These are phyloP conservation scores for Aspergillus sp. DNA, from an alignment of 2,329 filamentous ascomycete species.

Conservation along the genomic window DNA sequence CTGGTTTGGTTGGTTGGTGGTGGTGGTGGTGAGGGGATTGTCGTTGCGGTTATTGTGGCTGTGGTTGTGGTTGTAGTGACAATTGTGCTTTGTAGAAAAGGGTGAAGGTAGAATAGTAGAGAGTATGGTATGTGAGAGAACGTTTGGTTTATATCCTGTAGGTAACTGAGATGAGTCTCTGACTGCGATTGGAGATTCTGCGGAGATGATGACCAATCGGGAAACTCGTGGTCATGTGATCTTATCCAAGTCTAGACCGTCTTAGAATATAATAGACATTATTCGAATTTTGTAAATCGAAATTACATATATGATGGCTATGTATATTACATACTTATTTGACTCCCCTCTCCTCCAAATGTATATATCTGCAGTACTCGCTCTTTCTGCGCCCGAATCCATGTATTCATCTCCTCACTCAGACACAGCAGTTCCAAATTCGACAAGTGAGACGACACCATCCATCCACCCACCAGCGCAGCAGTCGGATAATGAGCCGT, in stretches of 20 bases:
- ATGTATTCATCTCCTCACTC: constrained; percentile 21
- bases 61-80: background rate
- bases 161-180: background rate
- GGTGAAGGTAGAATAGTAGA: background rate
- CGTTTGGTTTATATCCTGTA: background rate
- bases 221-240: constrained; percentile 1
- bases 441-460: constrained; percentile 21
- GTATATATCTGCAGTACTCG: constrained; percentile 30
- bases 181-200: background rate
- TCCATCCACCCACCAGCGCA: constrained; percentile 31
- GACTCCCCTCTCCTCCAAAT: background rate
- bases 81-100: background rate
- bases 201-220: constrained; percentile 8
- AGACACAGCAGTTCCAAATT: constrained; percentile 26
- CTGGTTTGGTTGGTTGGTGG: background rate
- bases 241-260: no score
- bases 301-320: background rate
- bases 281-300: no score
- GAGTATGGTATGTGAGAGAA: background rate
- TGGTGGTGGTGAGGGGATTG: background rate
- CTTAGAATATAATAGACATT: no score
- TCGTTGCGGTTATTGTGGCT: background rate
- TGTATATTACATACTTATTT: background rate
- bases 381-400: constrained; percentile 27
- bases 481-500: constrained; percentile 24